Evolutionary conservation across 2,329 filamentous ascomycete species (phyloP).

Genomic region (Fusarium continuum): DNA sequence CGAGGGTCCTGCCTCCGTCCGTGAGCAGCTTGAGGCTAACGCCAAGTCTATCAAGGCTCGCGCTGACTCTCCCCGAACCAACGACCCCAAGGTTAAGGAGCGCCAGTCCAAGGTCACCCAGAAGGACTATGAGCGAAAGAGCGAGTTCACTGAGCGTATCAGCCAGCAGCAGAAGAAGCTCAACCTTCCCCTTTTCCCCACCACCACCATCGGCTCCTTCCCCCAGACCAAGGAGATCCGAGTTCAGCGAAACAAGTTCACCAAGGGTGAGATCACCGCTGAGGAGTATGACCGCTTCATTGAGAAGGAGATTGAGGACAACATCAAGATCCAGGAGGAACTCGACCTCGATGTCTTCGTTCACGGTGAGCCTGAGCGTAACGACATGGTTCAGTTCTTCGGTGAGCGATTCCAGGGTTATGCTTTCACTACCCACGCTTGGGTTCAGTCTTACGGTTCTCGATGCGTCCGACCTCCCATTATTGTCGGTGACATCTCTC

Average conservation of each 20-base stretch:
- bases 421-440: constrained; percentile 98
- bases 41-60: constrained; percentile 93
- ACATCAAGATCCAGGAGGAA: constrained; percentile 97
- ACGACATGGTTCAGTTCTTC: constrained; percentile 99
- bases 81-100: constrained; percentile 97
- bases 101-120: constrained; percentile 87
- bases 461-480: constrained; percentile 98
- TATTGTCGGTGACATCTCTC: constrained; percentile 98
- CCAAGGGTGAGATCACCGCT: constrained; percentile 95
- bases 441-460: constrained; percentile 98
- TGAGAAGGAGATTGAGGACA: constrained; percentile 96
- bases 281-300: constrained; percentile 99
- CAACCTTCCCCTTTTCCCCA: constrained; percentile 95
- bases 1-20: constrained; percentile 86
- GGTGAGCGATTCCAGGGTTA: constrained; percentile 97
- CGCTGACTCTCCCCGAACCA: constrained; percentile 92
- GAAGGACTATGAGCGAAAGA: constrained; percentile 92
- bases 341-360: constrained; percentile 97
- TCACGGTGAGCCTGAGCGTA: constrained; percentile 98
- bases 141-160: constrained; percentile 85
- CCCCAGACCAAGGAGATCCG: constrained; percentile 99
- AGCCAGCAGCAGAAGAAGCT: constrained; percentile 90
- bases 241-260: constrained; percentile 95
- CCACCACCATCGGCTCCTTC: constrained; percentile 99
- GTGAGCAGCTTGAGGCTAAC: constrained; percentile 92